phyloP scores from a whole-genome alignment of 352 stramenopile genomes.

The Pythium plurisporium region DNA sequence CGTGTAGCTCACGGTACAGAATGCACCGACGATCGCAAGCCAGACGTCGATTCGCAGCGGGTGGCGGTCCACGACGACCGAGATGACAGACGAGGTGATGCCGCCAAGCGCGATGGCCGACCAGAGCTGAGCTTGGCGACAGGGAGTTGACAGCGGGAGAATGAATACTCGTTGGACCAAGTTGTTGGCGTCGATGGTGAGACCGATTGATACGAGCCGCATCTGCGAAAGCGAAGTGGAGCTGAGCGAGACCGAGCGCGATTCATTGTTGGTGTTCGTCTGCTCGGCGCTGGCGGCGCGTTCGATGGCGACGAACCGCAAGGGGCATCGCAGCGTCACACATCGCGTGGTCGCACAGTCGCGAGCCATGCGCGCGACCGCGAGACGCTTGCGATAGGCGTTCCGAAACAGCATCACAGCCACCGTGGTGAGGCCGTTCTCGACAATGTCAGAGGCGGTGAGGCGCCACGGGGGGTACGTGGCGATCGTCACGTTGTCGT shows the following conservation, averaged over 20 bases:
- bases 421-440: neutral
- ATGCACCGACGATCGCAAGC: neutral
- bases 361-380: neutral
- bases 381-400: neutral
- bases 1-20: neutral
- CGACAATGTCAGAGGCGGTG: neutral
- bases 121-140: neutral
- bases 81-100: neutral
- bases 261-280: neutral
- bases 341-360: neutral
- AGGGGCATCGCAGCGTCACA: neutral
- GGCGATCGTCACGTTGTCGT: neutral
- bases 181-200: neutral
- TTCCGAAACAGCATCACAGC: slow-evolving; percentile 8
- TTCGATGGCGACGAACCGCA: neutral
- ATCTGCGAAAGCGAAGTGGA: neutral
- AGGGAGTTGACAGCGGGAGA: neutral
- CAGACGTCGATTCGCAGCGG: neutral
- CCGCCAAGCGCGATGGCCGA: neutral
- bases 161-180: neutral
- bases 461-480: neutral
- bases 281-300: neutral
- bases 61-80: neutral
- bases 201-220: neutral
- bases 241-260: neutral